A percentile compares a stretch with the other conserved stretches of the same genome.
phyloP scores from a whole-genome alignment of 495 filamentous ascomycete genomes.

The Penicillium coprophilum region DNA sequence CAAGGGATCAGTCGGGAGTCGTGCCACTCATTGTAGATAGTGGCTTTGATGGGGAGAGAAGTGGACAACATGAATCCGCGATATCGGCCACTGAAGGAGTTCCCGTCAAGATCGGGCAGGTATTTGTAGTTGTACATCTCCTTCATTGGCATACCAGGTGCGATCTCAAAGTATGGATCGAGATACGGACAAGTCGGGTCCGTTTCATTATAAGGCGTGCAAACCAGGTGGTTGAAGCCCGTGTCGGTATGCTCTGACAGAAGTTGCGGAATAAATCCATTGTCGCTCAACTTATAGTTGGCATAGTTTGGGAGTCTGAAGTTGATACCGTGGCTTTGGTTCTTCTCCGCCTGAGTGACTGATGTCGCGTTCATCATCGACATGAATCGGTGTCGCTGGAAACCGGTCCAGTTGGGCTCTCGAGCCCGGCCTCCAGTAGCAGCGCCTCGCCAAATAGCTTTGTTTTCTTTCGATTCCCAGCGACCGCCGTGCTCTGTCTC shows the following conservation, averaged over 20 bases:
- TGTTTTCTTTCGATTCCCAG: constrained; percentile 55
- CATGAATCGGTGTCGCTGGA: constrained; percentile 49
- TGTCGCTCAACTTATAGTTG: constrained; percentile 14
- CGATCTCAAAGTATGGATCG: constrained; percentile 42
- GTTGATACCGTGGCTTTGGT: constrained; percentile 16
- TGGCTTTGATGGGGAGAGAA: constrained; percentile 48
- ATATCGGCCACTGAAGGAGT: constrained; percentile 52
- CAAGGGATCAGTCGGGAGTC: constrained; percentile 55
- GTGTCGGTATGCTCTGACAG: constrained; percentile 16
- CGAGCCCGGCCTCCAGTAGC: constrained; percentile 41
- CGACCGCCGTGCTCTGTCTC: constrained; percentile 39
- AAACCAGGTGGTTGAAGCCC: constrained; percentile 21
- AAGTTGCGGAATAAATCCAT: constrained; percentile 12
- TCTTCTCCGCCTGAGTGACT: constrained; percentile 38
- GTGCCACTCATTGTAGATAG: constrained; percentile 58
- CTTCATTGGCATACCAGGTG: constrained; percentile 39
- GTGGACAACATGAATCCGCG: constrained; percentile 47
- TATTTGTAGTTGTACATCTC: constrained; percentile 55
- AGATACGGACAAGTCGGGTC: constrained; percentile 52
- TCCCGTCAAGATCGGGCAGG: constrained; percentile 56
- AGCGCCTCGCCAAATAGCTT: constrained; percentile 50
- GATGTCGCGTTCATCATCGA: constrained; percentile 63
- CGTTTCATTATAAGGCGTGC: constrained; percentile 22
- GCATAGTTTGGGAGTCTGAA: constrained; percentile 22
- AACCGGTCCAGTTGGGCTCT: constrained; percentile 30